Evolutionary conservation across 371 early-diverging fungal genomes (phyloP), one percentile per base, ranked within the genome.

Genomic region (Batkoa obscura): DNA sequence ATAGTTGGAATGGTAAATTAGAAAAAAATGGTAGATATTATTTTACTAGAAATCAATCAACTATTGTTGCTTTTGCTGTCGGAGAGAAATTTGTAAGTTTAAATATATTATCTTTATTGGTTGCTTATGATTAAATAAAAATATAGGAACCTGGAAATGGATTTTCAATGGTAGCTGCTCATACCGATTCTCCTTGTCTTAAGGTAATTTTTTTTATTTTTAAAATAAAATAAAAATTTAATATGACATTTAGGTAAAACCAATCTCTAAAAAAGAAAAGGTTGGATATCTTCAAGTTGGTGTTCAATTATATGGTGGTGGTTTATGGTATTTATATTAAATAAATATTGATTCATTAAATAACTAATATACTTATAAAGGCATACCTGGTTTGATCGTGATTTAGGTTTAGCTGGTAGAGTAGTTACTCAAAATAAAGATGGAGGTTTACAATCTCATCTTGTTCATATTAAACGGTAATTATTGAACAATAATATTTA

Each of bases 301-400:
- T 63, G 84, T 89, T 56, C 82, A 88, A 67, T 60, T 76, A 39
- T 94, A 95, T 62, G 95, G 95, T 59, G 95, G 95, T 47, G 95
- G 91, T 43, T 70, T 91, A 15, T 94, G 92, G 88, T 83, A 72
- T 60, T 52, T 53, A 13, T 23, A 47, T 12, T 13, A 39, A 39
- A 39, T 39, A 5, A 39, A 39, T 13, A 5, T 8, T 13, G 8
- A 39, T 39, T 13, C 41, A 5, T 8, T 5, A 39, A 39, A 8
- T 39, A 8, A 39, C 5, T 8, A 5, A 8, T 39, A 8, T 13
- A 5, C 12, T 33, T 8, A 12, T 38, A 31, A 62, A 83, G 90
- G 94, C 87, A 94, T 66, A 91, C 96, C 23, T 98, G 96, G 95
- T 98, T 95, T 69, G 98, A 98, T 70, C 81, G 96, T 55, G 95